Conservation (phyloP, 1,139 yeast genomes). For the Taphrina pruni region DNA sequence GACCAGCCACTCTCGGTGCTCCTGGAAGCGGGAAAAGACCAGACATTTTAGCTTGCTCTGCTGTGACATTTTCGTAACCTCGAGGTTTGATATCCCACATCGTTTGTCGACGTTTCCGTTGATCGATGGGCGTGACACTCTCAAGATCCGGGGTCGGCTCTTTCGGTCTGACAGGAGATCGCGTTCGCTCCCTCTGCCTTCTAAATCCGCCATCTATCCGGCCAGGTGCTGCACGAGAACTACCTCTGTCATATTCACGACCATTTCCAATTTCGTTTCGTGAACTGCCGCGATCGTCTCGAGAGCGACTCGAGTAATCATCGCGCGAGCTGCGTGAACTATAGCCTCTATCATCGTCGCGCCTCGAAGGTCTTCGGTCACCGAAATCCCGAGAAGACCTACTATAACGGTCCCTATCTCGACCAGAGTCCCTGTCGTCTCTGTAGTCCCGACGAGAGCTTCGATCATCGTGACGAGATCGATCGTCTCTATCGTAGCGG, state of each 20-base stretch:
- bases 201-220: slow-evolving; percentile 38
- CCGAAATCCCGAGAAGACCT: slow-evolving; percentile 46
- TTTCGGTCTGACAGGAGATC: slow-evolving; percentile 40
- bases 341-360: slow-evolving; percentile 35
- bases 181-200: slow-evolving; percentile 41
- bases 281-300: slow-evolving; percentile 40
- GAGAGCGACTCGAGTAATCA: slow-evolving; percentile 27
- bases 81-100: slow-evolving; percentile 78
- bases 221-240: slow-evolving; percentile 44
- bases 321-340: slow-evolving; percentile 45
- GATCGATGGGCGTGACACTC: slow-evolving; percentile 56
- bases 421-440: slow-evolving; percentile 45
- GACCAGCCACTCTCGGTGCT: slow-evolving; percentile 57
- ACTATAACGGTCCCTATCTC: slow-evolving; percentile 46
- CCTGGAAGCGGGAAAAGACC: slow-evolving; percentile 85
- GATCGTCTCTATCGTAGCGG: slow-evolving; percentile 23
- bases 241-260: slow-evolving; percentile 43
- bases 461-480: slow-evolving; percentile 33
- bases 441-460: slow-evolving; percentile 40
- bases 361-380: slow-evolving; percentile 44
- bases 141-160: slow-evolving; percentile 49
- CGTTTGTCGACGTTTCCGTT: slow-evolving; percentile 58
- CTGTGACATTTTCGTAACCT: slow-evolving; percentile 77
- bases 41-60: slow-evolving; percentile 79
- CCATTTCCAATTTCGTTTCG: slow-evolving; percentile 39